phyloP scores from a whole-genome alignment of 1,139 yeast genomes.

The Saccharomycopsis crataegensis region DNA sequence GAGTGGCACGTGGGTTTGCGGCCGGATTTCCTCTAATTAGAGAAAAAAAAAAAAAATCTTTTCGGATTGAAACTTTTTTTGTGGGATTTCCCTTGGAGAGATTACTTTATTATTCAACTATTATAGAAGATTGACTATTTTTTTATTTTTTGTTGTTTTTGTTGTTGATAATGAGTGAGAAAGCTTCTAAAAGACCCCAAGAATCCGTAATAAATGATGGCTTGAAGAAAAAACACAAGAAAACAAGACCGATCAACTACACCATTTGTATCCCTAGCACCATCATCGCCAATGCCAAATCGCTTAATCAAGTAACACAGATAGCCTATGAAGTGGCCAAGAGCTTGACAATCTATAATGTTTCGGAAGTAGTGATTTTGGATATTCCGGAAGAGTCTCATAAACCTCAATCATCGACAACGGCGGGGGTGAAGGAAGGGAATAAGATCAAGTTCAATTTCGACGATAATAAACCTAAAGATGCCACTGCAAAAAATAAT shows the following conservation, averaged over 20 bases:
- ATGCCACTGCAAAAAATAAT: constrained; percentile 18
- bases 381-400: constrained; percentile 32
- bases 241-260: constrained; percentile 24
- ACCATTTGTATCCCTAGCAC: constrained; percentile 64
- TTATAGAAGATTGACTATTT: no score
- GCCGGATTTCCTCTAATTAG: no score
- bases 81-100: no score
- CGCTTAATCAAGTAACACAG: constrained; percentile 65
- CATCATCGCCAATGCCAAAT: constrained; percentile 50
- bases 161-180: neutral
- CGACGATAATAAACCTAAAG: constrained; percentile 14
- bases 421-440: constrained; percentile 26
- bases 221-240: constrained; percentile 14
- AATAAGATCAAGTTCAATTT: constrained; percentile 14
- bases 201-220: neutral
- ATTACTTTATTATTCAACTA: no score
- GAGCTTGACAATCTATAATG: constrained; percentile 60
- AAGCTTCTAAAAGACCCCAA: neutral
- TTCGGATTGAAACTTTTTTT: no score
- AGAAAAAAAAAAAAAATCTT: no score
- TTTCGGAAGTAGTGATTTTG: constrained; percentile 65
- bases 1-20: no score
- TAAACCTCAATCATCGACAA: constrained; percentile 28
- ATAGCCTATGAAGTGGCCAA: constrained; percentile 74
- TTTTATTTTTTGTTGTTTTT: no score